Evolutionary conservation across 768 basidiomycete species (phyloP).

Genomic region (Lanmaoa rubissima): DNA sequence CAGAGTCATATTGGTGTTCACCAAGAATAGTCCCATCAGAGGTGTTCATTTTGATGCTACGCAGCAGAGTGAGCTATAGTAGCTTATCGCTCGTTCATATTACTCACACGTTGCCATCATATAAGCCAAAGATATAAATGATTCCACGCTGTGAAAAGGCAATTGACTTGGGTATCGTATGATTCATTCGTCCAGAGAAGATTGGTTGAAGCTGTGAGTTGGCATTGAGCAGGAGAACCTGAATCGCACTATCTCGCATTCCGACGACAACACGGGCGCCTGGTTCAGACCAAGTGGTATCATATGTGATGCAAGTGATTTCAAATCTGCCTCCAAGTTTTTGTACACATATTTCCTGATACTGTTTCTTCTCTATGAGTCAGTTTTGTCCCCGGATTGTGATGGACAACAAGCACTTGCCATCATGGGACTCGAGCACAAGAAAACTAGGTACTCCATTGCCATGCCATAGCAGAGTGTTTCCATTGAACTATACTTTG

Average conservation of each 20-base stretch:
- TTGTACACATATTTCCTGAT: constrained; percentile 9
- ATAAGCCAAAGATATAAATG: constrained; percentile 5
- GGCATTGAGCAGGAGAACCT: constrained; percentile 5
- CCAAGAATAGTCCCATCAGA: not conserved
- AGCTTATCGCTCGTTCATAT: not conserved
- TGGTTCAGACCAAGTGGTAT: not conserved
- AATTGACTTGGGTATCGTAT: constrained; percentile 1
- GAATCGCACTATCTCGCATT: not conserved
- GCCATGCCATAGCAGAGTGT: constrained; percentile 12
- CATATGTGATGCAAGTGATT: constrained; percentile 7
- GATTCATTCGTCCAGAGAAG: not conserved
- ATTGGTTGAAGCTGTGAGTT: constrained; percentile 4
- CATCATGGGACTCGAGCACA: not conserved
- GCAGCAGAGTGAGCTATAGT: not conserved
- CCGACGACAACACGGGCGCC: not conserved
- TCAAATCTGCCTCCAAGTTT: constrained; percentile 7
- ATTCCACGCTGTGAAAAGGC: not conserved
- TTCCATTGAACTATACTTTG: not conserved
- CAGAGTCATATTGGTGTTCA: constrained; percentile 1
- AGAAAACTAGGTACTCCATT: constrained; percentile 8
- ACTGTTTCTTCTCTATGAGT: not conserved
- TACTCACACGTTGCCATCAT: constrained; percentile 10
- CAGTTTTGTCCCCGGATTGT: not conserved
- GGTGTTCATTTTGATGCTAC: not conserved
- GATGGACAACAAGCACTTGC: not conserved